Conservation (phyloP, 2,329 filamentous ascomycete species). For the Cryphonectria japonica region DNA sequence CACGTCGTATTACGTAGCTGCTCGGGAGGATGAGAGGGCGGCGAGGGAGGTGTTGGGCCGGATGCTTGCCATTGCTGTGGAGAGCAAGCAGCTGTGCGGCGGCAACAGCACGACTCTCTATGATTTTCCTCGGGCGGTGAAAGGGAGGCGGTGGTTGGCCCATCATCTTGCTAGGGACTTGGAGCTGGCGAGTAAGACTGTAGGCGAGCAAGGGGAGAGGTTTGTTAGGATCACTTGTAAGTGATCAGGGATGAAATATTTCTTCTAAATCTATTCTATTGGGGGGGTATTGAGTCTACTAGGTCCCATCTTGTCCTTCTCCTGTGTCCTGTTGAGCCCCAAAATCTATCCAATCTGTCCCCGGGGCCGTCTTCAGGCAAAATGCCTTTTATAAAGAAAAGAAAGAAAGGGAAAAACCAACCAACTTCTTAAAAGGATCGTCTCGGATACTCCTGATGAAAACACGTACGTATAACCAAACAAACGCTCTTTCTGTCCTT, state of each 20-base stretch:
- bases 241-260: background rate
- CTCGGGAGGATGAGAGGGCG: slow-evolving; percentile 1
- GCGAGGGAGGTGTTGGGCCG: background rate
- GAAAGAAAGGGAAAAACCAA: too few relatives aligned
- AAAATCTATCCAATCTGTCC: background rate
- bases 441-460: background rate
- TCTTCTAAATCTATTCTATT: slow-evolving; percentile 5
- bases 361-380: background rate
- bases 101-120: background rate
- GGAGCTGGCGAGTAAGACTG: background rate
- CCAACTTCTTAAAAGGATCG: background rate
- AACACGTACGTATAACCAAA: background rate
- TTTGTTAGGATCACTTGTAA: slow-evolving; percentile 3
- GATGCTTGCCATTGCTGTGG: slow-evolving; percentile 10
- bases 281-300: slow-evolving; percentile 9
- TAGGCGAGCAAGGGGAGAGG: slow-evolving; percentile 13
- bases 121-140: slow-evolving; percentile 8
- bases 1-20: slow-evolving; percentile 5
- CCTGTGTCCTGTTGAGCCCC: background rate
- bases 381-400: background rate
- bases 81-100: background rate
- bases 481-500: background rate
- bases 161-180: slow-evolving; percentile 13
- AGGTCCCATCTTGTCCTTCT: background rate
- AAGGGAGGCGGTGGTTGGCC: background rate